These are phyloP conservation scores for Globisporangium sylvaticum DNA, from an alignment of 352 stramenopile species.

Conservation along the genomic window DNA sequence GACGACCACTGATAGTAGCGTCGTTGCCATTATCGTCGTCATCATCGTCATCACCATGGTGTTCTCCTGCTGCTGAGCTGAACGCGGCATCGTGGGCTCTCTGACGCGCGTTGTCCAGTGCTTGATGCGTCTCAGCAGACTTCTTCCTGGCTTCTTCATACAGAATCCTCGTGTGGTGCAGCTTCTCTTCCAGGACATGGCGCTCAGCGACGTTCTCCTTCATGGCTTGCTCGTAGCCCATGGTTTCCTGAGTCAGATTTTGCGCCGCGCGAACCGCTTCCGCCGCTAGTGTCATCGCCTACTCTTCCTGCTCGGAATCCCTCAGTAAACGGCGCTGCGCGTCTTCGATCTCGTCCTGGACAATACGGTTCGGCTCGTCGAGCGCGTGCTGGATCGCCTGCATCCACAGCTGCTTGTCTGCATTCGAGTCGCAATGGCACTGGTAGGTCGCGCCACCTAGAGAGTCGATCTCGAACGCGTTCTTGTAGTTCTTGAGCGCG, in stretches of 20 bases:
- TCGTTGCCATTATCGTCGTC: conserved; percentile 10
- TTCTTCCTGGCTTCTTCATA: conserved; percentile 28
- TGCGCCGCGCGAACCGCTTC: conserved; percentile 44
- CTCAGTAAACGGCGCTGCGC: conserved; percentile 44
- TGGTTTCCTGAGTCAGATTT: conserved; percentile 24
- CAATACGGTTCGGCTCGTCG: conserved; percentile 66
- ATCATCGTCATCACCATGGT: conserved; percentile 1
- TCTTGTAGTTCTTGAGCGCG: conserved; percentile 16
- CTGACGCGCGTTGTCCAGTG: conserved; percentile 29
- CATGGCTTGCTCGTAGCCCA: conserved; percentile 26
- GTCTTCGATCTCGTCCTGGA: conserved; percentile 73
- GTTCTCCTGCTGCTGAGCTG: neutral
- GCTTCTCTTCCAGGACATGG: conserved; percentile 24
- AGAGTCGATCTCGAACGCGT: conserved; percentile 28
- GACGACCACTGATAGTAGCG: neutral
- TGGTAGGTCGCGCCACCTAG: conserved; percentile 45
- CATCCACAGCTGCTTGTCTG: conserved; percentile 56
- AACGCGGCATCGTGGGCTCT: conserved; percentile 32
- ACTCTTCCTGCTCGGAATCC: conserved; percentile 35
- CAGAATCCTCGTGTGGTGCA: conserved; percentile 25
- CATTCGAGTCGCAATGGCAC: conserved; percentile 52
- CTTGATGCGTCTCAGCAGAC: conserved; percentile 19
- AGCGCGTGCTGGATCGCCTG: conserved; percentile 55
- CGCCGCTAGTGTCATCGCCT: conserved; percentile 38
- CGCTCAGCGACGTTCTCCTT: conserved; percentile 27